Evolutionary conservation across 805 yeast genomes (phyloP).

Genomic region (Zygoascus tannicola): DNA sequence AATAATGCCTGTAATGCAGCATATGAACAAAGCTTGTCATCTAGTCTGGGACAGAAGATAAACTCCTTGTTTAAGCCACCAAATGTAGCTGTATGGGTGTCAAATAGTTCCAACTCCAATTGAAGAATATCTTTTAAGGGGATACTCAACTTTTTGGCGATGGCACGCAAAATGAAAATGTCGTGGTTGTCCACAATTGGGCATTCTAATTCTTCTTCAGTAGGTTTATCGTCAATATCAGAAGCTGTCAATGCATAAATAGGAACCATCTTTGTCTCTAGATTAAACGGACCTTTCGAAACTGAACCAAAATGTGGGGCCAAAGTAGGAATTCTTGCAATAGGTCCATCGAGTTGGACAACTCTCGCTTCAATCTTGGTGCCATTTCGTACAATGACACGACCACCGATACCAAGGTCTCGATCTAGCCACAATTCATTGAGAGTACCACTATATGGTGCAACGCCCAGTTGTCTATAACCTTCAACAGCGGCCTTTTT

Average conservation of each 20-base stretch:
- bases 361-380: constrained; percentile 23
- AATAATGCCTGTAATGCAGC: constrained; percentile 58
- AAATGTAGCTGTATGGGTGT: constrained; percentile 66
- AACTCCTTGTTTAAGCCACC: constrained; percentile 76
- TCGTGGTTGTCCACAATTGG: constrained; percentile 65
- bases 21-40: constrained; percentile 74
- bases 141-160: constrained; percentile 52
- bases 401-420: constrained; percentile 74
- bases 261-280: constrained; percentile 68
- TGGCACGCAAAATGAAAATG: constrained; percentile 54
- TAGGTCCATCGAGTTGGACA: constrained; percentile 28
- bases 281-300: constrained; percentile 56
- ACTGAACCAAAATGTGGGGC: constrained; percentile 77
- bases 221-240: constrained; percentile 30
- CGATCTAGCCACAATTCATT: constrained; percentile 67
- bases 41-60: constrained; percentile 73
- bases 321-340: constrained; percentile 69
- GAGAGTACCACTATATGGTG: constrained; percentile 70
- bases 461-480: constrained; percentile 64
- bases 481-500: constrained; percentile 54
- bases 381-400: constrained; percentile 44
- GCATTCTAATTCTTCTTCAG: constrained; percentile 56
- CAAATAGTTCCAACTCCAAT: constrained; percentile 70
- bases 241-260: constrained; percentile 46
- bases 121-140: constrained; percentile 54